phyloP scores from a whole-genome alignment of 73 alveolate species.

The Paramecium octaurelia region DNA sequence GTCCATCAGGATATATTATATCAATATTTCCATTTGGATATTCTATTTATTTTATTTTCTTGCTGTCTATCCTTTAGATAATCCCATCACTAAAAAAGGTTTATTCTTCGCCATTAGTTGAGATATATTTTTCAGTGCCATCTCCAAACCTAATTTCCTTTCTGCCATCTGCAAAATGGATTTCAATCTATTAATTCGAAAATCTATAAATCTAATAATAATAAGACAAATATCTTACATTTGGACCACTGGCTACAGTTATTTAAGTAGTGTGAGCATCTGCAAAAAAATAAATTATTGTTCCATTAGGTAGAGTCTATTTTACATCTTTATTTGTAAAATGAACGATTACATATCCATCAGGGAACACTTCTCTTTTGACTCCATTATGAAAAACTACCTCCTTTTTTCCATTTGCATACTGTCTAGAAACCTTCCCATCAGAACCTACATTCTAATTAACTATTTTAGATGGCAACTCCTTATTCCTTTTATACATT shows the following conservation, averaged over 20 bases:
- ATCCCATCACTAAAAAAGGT: conserved; percentile 64
- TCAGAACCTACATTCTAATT: conserved; percentile 64
- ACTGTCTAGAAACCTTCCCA: conserved; percentile 73
- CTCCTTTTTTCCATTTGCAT: conserved; percentile 87
- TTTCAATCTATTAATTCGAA: conserved; percentile 92
- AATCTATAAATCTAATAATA: conserved; percentile 66
- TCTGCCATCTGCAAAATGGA: conserved; percentile 94
- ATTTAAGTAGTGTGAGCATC: conserved; percentile 96
- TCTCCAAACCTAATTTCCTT: conserved; percentile 92
- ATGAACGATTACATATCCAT: conserved; percentile 91
- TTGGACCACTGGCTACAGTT: conserved; percentile 88
- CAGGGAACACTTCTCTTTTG: conserved; percentile 90
- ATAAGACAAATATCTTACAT: conserved; percentile 68
- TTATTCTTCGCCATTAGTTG: conserved; percentile 88
- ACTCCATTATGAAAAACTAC: conserved; percentile 96
- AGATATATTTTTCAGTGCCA: conserved; percentile 86
- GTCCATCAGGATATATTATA: conserved; percentile 32
- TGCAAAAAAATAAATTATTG: conserved; percentile 89
- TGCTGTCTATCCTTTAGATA: conserved; percentile 32
- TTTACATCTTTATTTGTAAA: conserved; percentile 89
- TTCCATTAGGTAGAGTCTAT: conserved; percentile 90
- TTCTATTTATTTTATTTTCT: conserved; percentile 34
- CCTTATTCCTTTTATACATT: not conserved
- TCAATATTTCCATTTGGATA: conserved; percentile 62
- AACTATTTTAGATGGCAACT: conserved; percentile 28